Evolutionary conservation across 2,329 filamentous ascomycete genomes (phyloP).

Genomic region (Apiospora marii): DNA sequence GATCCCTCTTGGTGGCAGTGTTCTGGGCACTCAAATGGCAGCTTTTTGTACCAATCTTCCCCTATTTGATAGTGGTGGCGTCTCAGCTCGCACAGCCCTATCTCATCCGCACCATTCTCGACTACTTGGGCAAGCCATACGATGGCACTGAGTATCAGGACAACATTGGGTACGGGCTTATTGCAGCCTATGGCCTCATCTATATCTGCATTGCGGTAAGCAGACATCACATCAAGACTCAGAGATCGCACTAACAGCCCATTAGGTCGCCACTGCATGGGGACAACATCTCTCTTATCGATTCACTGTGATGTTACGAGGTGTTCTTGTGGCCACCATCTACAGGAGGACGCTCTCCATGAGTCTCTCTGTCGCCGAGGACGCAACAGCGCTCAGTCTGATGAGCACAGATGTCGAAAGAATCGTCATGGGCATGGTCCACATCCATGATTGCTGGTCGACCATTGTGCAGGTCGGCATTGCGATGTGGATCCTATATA

Average conservation of each 20-base stretch:
- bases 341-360: conserved; percentile 13
- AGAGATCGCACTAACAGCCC: no score
- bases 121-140: conserved; percentile 25
- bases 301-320: conserved; percentile 14
- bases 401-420: conserved; percentile 28
- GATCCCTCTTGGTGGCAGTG: not conserved
- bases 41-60: conserved; percentile 33
- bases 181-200: conserved; percentile 4
- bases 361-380: conserved; percentile 6
- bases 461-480: conserved; percentile 26
- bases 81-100: conserved; percentile 45
- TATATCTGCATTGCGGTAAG: conserved; percentile 16
- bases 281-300: not conserved
- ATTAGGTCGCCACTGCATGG: not conserved
- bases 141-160: conserved; percentile 24
- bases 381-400: conserved; percentile 24
- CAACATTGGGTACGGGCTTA: not conserved
- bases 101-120: conserved; percentile 35
- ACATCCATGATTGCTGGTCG: conserved; percentile 27
- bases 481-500: conserved; percentile 29
- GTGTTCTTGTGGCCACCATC: conserved; percentile 9
- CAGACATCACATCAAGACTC: no score
- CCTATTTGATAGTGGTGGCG: conserved; percentile 37
- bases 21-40: conserved; percentile 26
- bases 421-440: conserved; percentile 26